phyloP scores from a whole-genome alignment of 441 rosid species.

The Euphorbia celastroides region DNA sequence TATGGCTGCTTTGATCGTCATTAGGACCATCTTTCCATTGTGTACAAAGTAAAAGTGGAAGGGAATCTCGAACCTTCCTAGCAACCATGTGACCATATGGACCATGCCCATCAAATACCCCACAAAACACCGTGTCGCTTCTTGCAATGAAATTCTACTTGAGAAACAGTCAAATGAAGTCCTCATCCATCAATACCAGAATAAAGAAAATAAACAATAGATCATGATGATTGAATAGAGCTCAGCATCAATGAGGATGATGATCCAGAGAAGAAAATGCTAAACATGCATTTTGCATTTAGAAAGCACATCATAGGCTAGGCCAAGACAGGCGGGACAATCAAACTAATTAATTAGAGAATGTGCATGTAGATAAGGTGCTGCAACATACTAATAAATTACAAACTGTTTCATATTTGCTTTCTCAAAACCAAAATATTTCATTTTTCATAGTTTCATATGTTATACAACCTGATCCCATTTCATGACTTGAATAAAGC shows the following conservation, averaged over 20 bases:
- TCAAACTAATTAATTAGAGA: neutral
- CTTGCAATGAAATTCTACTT: conserved; percentile 78
- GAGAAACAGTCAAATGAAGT: conserved; percentile 16
- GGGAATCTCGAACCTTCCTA: conserved; percentile 83
- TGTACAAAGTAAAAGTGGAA: conserved; percentile 68
- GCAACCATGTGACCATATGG: conserved; percentile 98
- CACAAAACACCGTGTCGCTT: conserved; percentile 80
- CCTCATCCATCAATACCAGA: conserved; percentile 20
- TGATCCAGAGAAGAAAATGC: neutral
- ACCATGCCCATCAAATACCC: conserved; percentile 99
- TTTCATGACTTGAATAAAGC: no score
- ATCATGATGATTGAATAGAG: conserved; percentile 19
- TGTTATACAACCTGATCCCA: no score
- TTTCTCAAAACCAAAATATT: no score
- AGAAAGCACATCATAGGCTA: neutral
- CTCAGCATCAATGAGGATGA: neutral
- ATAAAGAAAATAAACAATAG: conserved; percentile 16
- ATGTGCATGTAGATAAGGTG: no score
- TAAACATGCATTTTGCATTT: neutral
- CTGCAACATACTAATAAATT: no score
- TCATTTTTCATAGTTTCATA: no score
- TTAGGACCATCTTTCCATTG: conserved; percentile 56
- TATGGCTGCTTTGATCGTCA: conserved; percentile 32
- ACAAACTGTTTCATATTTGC: no score
- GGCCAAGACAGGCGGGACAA: neutral